Percentiles rank a stretch among this genome's conserved stretches.
Evolutionary conservation across 2,329 filamentous ascomycete genomes (phyloP).

Genomic region (Lasiodiplodia sp.): DNA sequence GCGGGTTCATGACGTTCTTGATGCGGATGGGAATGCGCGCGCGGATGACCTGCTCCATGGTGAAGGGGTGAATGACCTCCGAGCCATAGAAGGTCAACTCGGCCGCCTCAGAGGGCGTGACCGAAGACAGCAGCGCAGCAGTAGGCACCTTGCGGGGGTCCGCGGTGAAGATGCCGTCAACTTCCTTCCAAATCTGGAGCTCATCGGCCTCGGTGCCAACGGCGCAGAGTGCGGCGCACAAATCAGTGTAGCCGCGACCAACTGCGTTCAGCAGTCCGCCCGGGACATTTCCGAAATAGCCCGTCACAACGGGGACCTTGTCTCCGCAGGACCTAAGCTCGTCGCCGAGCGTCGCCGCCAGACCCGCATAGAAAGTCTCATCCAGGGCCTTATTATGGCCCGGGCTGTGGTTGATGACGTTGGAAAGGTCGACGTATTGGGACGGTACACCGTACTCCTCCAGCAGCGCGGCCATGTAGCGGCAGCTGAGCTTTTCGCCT

Average conservation of each 20-base stretch:
- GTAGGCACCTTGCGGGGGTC: slow-evolving; percentile 92
- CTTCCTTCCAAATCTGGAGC: slow-evolving; percentile 98
- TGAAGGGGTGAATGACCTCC: slow-evolving; percentile 98
- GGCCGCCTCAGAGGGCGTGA: slow-evolving; percentile 93
- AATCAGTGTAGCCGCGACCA: slow-evolving; percentile 93
- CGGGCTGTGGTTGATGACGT: slow-evolving; percentile 72
- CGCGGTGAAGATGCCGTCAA: slow-evolving; percentile 90
- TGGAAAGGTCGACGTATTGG: slow-evolving; percentile 88
- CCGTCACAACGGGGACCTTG: slow-evolving; percentile 67
- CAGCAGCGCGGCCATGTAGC: slow-evolving; percentile 85
- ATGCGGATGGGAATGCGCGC: slow-evolving; percentile 86
- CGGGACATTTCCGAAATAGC: slow-evolving; percentile 93
- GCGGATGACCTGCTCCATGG: slow-evolving; percentile 88
- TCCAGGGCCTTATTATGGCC: slow-evolving; percentile 48
- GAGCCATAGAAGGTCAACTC: slow-evolving; percentile 80
- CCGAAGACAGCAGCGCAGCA: slow-evolving; percentile 83
- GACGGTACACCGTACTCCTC: slow-evolving; percentile 82
- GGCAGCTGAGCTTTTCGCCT: slow-evolving; percentile 94
- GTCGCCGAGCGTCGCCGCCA: slow-evolving; percentile 51
- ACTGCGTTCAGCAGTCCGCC: slow-evolving; percentile 91
- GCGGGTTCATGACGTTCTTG: slow-evolving; percentile 90
- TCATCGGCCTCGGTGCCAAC: slow-evolving; percentile 88
- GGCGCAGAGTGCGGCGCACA: slow-evolving; percentile 90
- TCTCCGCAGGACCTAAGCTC: slow-evolving; percentile 53
- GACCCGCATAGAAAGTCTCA: slow-evolving; percentile 56